Base-by-base conservation (phyloP, 257 asterid genomes). In the Solanum infundibuliforme region DNA sequence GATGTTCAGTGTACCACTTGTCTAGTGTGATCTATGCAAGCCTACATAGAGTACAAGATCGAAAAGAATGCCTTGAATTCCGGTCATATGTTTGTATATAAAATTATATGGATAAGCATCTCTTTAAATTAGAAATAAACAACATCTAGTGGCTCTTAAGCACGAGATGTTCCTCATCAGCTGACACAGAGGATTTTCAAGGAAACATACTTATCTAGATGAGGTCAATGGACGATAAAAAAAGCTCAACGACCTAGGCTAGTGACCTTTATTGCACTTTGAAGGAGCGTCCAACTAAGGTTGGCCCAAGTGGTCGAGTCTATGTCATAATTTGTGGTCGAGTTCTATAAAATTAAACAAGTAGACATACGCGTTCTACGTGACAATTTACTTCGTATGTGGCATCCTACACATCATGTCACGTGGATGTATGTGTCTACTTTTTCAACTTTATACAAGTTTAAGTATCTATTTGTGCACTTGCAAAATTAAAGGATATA, bases 181-280 rank as follows among this genome's bases (percentile, higher is more conserved):
- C 25, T 3, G 12, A 20, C 25, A 58, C n/a, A 20, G 3, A 58
- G 0, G 36, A 68, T 68, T 14, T 27, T 68, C 23, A 29, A 12
- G 75, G 11, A 68, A 68, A 29, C 14, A 89, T 89, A 85, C 88
- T 89, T 91, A 89, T 87, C 90, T 86, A 87, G 92, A 90, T 77
- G 46, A 87, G 86, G 83, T 89, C 88, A 8, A 83, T 90, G 90
- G 90, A 43, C 3, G 81, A 89, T 86, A 91, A 69, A 35, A 0
- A 46, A 83, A 88, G 89, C 23, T 52, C n/a, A 52, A 52, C 62
- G 23, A 52, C 62, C 60, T 52, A 52, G 8, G 60, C 6, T 36
- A 66, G 82, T 72, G 89, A 86, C 91, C 46, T 89, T 69, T n/a
- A 7, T 69, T 69, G 39, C 76, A 69, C 39, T 7, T 14, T 31